Base-by-base conservation (phyloP, 176 grass and related monocot genomes). In the Panicum miliaceum region DNA sequence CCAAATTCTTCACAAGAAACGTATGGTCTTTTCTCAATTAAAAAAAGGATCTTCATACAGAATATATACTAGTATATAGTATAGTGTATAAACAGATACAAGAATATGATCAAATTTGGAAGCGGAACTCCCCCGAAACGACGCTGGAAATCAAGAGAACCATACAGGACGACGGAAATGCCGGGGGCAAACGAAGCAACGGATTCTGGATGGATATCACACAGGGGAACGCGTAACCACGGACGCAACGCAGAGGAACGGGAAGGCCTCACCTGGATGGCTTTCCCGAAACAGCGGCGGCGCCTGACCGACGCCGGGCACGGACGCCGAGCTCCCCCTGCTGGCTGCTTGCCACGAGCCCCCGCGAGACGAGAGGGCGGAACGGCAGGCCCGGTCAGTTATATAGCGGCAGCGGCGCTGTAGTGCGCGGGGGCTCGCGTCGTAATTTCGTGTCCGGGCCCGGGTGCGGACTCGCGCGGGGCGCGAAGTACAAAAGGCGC, bases 401-500 rank as follows among this genome's bases (percentile, higher is more conserved):
- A 73, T 66, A 90, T 43, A 19, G 72, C 67, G 19, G 46, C 42
- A 20, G 42, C 35, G 36, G 43, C 77, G 22, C 36, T 83, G 80
- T 88, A 83, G 64, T 83, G 29, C 86, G 14, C 15, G 52, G 15
- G 64, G 71, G 12, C 13, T 46, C 43, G 43, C 9, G 2, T 46
- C 43, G 43, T 46, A 10, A 46, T 12, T 32, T 22, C 38, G 61
- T 46, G 26, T 47, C 62, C 64, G 12, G 52, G 78, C 18, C 22
- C 38, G 64, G 73, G 9, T 8, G 79, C 16, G 57, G 5, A 41
- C 5, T 62, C 14, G 48, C 5, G 73, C 35, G 54, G 43, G 43
- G n/a, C 3, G 16, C 45, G 88, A 15, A 90, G 88, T 90, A 90
- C 88, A 83, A 78, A 67, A 25, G 18, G 20, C 11, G 3, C 0